These are phyloP conservation scores for Daldinia concentrica DNA, from an alignment of 495 filamentous ascomycete species.

Conservation along the genomic window DNA sequence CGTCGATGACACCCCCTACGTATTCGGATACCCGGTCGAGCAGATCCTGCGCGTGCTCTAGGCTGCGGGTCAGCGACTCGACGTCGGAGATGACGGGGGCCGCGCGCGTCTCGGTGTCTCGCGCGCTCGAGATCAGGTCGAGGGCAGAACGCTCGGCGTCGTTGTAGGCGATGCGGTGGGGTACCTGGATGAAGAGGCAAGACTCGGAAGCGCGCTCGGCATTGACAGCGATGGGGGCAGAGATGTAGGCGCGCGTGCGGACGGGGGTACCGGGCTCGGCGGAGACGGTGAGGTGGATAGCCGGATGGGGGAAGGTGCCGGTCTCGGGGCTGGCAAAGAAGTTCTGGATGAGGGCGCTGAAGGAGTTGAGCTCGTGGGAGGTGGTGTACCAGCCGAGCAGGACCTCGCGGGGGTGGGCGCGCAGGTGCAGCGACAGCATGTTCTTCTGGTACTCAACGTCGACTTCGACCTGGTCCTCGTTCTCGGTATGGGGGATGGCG, in stretches of 20 bases:
- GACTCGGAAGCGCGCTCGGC: slow-evolving; percentile 92
- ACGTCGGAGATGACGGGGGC: slow-evolving; percentile 82
- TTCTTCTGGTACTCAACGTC: slow-evolving; percentile 99
- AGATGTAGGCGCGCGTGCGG: slow-evolving; percentile 90
- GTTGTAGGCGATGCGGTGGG: slow-evolving; percentile 83
- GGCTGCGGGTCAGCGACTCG: slow-evolving; percentile 80
- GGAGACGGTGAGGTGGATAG: slow-evolving; percentile 92
- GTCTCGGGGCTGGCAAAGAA: slow-evolving; percentile 98
- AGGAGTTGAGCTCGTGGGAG: slow-evolving; percentile 92
- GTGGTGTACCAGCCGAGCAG: slow-evolving; percentile 99
- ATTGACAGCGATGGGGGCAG: slow-evolving; percentile 91
- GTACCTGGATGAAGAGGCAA: slow-evolving; percentile 95
- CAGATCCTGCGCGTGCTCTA: slow-evolving; percentile 86
- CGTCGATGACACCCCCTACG: slow-evolving; percentile 79
- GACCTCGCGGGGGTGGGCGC: slow-evolving; percentile 91
- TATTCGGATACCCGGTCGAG: slow-evolving; percentile 90
- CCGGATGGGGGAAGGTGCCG: slow-evolving; percentile 94
- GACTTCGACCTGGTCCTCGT: slow-evolving; percentile 97
- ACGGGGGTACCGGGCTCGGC: slow-evolving; percentile 86
- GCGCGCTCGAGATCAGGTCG: slow-evolving; percentile 83
- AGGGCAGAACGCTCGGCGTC: slow-evolving; percentile 93
- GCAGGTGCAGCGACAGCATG: slow-evolving; percentile 92
- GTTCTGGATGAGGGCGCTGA: slow-evolving; percentile 98
- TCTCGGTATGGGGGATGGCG: slow-evolving; percentile 97
- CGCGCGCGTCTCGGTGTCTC: slow-evolving; percentile 77